Evolutionary conservation across 768 basidiomycete species (phyloP), one percentile per base, ranked within the genome.

Genomic region (Pulveroboletus sp.): DNA sequence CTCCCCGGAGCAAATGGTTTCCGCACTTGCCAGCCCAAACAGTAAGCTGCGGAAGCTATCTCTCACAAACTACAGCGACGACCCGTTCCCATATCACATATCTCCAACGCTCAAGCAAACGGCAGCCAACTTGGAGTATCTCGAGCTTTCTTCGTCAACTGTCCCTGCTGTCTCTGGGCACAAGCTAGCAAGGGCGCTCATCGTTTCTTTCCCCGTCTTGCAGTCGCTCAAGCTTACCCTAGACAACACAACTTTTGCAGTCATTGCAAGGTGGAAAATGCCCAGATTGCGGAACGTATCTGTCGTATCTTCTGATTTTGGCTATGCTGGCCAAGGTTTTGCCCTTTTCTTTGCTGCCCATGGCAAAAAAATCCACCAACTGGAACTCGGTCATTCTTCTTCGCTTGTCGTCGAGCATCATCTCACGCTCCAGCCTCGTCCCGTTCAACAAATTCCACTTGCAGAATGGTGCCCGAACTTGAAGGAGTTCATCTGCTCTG

Each of bases 11-110:
- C 75, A 77, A 46, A 72, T 88, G 43, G 75, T 87, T 11, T 74
- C 73, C 10, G 75, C 80, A 11, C 77, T 88, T 52, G 79, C 75
- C 40, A 79, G 69, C 39, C 78, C 79, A 14, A 71, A 75, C 37
- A 77, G 74, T 54, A 66, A 69, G 38, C 71, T 89, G 31, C 76
- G 79, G 5, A 70, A 80, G 24, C 70, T 89, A 13, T 81, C 79
- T 21, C 86, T 84, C 77, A 88, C 86, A 31, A 86, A 80, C 58
- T 89, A 89, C 56, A 84, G 81, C 48, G 82, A 85, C 43, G 70
- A 77, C 1, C 75, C 77, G 2, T 75, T 77, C 51, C 81, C 81
- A 49, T 69, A 74, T 20, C 76, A 78, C 34, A 76, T 81, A 62
- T 78, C 72, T 2, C 79, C 79, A 5, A 72, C 81, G 34, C 70